Evolutionary conservation across 495 filamentous ascomycete genomes (phyloP), one percentile per base, ranked within the genome.

Genomic region (Trichoderma gamsii): DNA sequence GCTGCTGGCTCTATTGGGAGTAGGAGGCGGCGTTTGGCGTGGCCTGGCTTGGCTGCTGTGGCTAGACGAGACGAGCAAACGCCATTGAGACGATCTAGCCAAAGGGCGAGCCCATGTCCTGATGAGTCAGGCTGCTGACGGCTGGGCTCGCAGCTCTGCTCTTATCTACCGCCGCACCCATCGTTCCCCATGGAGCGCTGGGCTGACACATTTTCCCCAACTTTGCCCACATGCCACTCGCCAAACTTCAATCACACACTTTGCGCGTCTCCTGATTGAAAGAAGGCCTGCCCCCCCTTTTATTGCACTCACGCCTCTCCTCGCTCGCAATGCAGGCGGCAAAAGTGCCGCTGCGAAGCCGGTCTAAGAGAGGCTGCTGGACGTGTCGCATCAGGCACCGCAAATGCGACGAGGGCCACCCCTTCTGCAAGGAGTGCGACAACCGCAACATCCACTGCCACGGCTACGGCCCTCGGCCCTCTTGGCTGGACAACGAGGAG

Each of bases 361-460:
- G 56, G 56, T 61, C 56, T 66, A 72, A 65, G 21, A 65, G 59
- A 21, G 77, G 78, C 23, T 79, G 78, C 67, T 80, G 78, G 78
- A 77, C 77, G 27, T 80, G 78, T 64, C 78, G 78, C n/a, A 68
- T 80, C 15, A 71, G 78, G 23, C 74, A 77, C 66, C 79, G 79
- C 69, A 80, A 80, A 68, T 80, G 78, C 66, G 75, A 80, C 66
- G 77, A 80, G 70, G 63, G 67, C n/a, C 69, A 46, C 5, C 78
- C 76, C 18, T 56, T 56, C 23, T 80, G 78, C 51, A 66, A 70
- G 15, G 71, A 70, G 63, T 80, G 78, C 64, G 63, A 66, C 65
- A 70, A 72, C 43, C 70, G 77, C 41, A 67, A 65, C 51, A 79
- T 80, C 21, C 68, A 70, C 23, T 80, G 78, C 64, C 72, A 75